Base-by-base conservation (phyloP, 331 rosid species). In the Telfairia occidentalis region DNA sequence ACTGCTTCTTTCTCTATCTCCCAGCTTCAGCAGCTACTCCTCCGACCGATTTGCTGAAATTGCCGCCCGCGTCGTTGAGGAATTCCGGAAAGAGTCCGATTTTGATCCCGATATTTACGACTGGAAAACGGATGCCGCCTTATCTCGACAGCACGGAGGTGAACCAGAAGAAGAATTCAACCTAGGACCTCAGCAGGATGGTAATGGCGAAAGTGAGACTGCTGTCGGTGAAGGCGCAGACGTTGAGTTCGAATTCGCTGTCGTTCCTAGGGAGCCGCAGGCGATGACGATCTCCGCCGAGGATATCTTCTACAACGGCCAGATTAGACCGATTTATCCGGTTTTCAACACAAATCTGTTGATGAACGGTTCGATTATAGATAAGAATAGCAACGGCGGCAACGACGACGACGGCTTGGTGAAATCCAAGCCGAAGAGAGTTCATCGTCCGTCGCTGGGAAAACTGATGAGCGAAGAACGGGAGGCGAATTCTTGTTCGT, bases 261-360 rank as follows among this genome's bases (percentile, higher is more conserved):
- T 82, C 29, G 78, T 84, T 24, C 55, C 79, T 32, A 64, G 57
- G 18, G 87, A 83, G 29, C 34, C 79, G 0, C 61, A 76, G n/a
- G 75, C 87, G 42, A 82, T 83, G 0, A 83, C 88, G 0, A 85
- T 87, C 0, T 82, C 97, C 0, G 97, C 97, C 0, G 98, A 87
- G 35, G 99, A 95, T 81, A 82, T 92, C 77, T 95, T 95, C 87
- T 80, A 46, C 58, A 86, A 92, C 83, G 97, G 97, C 15, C 90
- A 83, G 40, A 95, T 95, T 86, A 85, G 48, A 61, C 89, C 97
- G 21, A 66, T 79, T 2, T 90, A 83, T 80, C 96, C 96, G 0
- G 66, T 86, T 65, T 86, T 84, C 82, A 79, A 84, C 73, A 84
- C 71, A 48, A 42, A 26, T 69, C 24, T 87, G 12, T 73, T 83